These are phyloP conservation scores for Triticum dicoccoides DNA, from an alignment of 176 grass and related monocot genomes.

Conservation along the genomic window DNA sequence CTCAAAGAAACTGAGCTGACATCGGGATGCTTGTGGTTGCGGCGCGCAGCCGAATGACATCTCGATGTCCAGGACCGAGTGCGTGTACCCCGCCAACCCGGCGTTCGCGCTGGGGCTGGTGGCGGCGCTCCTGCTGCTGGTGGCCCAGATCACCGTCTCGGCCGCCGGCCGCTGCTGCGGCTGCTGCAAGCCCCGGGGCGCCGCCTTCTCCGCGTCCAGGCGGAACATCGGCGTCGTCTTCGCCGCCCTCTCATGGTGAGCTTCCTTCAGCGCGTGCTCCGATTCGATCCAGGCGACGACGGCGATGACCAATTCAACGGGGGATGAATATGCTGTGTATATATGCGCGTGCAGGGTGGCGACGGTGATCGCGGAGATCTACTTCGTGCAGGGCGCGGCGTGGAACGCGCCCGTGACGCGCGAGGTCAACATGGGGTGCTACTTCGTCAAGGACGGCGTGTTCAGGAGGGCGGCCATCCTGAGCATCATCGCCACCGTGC, in stretches of 20 bases:
- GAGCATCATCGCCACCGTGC: slow-evolving; percentile 2
- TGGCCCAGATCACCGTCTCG: slow-evolving; percentile 14
- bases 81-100: slow-evolving; percentile 6
- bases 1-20: not conserved
- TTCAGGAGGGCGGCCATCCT: not conserved
- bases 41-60: slow-evolving; percentile 11
- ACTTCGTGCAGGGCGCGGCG: not conserved
- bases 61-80: not conserved
- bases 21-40: not conserved
- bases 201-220: not conserved
- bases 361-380: not conserved
- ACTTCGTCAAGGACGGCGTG: slow-evolving; percentile 9
- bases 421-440: not conserved
- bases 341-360: not conserved
- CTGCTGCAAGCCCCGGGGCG: slow-evolving; percentile 26
- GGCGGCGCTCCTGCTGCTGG: slow-evolving; percentile 26
- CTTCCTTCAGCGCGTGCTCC: no score
- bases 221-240: not conserved
- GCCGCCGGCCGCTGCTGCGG: slow-evolving; percentile 32
- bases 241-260: slow-evolving; percentile 1
- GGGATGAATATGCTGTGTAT: not conserved
- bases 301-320: no score
- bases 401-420: slow-evolving; percentile 19
- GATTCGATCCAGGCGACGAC: not conserved
- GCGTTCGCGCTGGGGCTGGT: not conserved